Conservation (phyloP, 129 eudicot genomes). For the Ambrosia artemisiifolia region DNA sequence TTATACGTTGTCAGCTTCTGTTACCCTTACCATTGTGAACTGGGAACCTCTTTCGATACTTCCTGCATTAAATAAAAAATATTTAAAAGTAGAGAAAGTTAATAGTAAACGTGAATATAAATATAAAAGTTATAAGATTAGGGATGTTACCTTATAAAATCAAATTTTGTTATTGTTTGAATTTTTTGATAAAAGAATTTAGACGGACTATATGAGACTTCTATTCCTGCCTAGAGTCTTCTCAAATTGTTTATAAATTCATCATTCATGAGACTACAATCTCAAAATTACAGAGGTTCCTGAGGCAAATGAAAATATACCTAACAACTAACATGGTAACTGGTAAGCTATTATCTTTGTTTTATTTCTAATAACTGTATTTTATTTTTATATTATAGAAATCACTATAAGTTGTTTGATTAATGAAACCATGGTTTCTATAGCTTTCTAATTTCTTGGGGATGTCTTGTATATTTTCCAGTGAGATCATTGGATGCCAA, state of each 20-base stretch:
- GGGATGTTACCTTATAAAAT: neutral
- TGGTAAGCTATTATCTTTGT: neutral
- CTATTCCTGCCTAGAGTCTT: neutral
- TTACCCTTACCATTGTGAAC: slow-evolving; percentile 54
- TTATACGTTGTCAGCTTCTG: neutral
- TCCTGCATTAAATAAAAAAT: slow-evolving; percentile 44
- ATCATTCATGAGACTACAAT: slow-evolving; percentile 1
- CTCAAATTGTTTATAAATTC: neutral
- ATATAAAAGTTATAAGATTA: neutral
- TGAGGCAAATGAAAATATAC: slow-evolving; percentile 1
- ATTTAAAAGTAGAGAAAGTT: neutral
- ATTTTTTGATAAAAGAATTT: neutral
- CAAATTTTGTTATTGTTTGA: neutral
- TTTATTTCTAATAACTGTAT: neutral
- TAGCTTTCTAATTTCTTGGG: neutral
- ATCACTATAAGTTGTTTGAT: neutral
- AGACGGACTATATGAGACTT: neutral
- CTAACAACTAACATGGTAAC: neutral
- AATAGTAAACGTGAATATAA: slow-evolving; percentile 4
- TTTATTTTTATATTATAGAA: neutral
- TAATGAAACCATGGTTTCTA: neutral
- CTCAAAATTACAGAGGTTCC: neutral
- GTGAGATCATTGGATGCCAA: slow-evolving; percentile 6
- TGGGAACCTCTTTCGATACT: slow-evolving; percentile 35
- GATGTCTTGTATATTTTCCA: neutral